Percentiles rank a stretch among this genome's conserved stretches.
Evolutionary conservation across 2,329 filamentous ascomycete species (phyloP).

Genomic region (Fusarium tupiense): DNA sequence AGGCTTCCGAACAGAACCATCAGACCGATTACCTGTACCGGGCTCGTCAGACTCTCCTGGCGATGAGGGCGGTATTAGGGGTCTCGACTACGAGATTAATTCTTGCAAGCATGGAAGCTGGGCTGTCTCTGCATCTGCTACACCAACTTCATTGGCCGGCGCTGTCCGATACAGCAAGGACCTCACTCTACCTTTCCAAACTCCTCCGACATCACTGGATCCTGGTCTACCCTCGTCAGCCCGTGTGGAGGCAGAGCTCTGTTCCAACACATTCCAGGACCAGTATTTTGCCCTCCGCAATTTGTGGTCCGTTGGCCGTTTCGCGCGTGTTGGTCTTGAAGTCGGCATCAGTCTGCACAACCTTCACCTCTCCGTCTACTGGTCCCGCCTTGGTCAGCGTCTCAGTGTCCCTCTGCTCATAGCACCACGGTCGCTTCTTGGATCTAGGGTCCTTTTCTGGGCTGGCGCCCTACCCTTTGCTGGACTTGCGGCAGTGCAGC

Average conservation of each 20-base stretch:
- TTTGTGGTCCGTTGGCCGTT: slow-evolving; percentile 53
- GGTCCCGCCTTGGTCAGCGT: slow-evolving; percentile 57
- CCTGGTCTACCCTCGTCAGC: slow-evolving; percentile 35
- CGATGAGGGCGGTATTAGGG: slow-evolving; percentile 49
- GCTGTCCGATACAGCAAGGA: slow-evolving; percentile 49
- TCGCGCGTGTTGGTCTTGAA: slow-evolving; percentile 57
- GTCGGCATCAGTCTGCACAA: slow-evolving; percentile 53
- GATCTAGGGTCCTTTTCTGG: slow-evolving; percentile 50
- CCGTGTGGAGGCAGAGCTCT: slow-evolving; percentile 56
- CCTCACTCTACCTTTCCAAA: slow-evolving; percentile 44
- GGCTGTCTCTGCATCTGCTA: slow-evolving; percentile 52
- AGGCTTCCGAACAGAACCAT: slow-evolving; percentile 49
- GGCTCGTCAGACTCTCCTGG: slow-evolving; percentile 26
- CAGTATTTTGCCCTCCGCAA: slow-evolving; percentile 56
- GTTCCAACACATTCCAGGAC: slow-evolving; percentile 48
- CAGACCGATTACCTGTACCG: slow-evolving; percentile 11
- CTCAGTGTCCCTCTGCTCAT: slow-evolving; percentile 57
- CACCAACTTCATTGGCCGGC: slow-evolving; percentile 43
- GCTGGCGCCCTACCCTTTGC: slow-evolving; percentile 52
- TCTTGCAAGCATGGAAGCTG: slow-evolving; percentile 50
- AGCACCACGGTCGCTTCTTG: slow-evolving; percentile 43
- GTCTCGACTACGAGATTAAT: slow-evolving; percentile 47
- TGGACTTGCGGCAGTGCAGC: slow-evolving; percentile 51
- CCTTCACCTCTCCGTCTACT: slow-evolving; percentile 58
- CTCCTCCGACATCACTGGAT: slow-evolving; percentile 19